These are phyloP conservation scores for Aureobasidium mangrovei DNA, from an alignment of 2,329 filamentous ascomycete species.

Conservation along the genomic window DNA sequence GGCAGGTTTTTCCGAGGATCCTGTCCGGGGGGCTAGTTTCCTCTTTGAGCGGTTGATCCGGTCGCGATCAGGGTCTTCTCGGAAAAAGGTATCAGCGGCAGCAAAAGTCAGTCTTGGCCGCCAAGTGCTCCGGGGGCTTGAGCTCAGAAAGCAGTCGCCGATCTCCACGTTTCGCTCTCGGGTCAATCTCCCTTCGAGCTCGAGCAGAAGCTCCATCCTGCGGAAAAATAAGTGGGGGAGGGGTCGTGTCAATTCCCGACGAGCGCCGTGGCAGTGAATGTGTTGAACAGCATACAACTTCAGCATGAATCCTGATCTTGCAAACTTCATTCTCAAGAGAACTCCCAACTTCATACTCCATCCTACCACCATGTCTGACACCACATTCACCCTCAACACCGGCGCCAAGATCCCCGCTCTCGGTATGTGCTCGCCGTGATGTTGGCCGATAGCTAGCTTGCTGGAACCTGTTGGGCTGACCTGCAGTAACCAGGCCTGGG, in stretches of 20 bases:
- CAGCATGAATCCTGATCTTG: slow-evolving; percentile 24
- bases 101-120: not conserved
- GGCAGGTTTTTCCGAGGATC: not conserved
- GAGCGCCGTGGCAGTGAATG: not conserved
- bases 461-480: not conserved
- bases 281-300: not conserved
- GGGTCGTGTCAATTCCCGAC: slow-evolving; percentile 11
- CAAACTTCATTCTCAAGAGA: slow-evolving; percentile 24
- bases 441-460: not conserved
- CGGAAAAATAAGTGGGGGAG: slow-evolving; percentile 7
- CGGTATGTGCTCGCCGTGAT: slow-evolving; percentile 16
- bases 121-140: too few relatives aligned
- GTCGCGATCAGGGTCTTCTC: not conserved
- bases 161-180: not conserved
- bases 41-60: not conserved
- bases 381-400: slow-evolving; percentile 29
- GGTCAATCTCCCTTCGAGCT: not conserved
- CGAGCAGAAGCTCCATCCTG: not conserved
- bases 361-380: slow-evolving; percentile 24
- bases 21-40: not conserved
- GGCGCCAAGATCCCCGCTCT: slow-evolving; percentile 32
- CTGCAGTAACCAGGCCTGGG: slow-evolving; percentile 21
- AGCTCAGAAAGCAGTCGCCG: not conserved
- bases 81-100: slow-evolving; percentile 10
- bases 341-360: slow-evolving; percentile 23